Conservation (phyloP, 2,329 filamentous ascomycete species). For the Alternaria sp. region DNA sequence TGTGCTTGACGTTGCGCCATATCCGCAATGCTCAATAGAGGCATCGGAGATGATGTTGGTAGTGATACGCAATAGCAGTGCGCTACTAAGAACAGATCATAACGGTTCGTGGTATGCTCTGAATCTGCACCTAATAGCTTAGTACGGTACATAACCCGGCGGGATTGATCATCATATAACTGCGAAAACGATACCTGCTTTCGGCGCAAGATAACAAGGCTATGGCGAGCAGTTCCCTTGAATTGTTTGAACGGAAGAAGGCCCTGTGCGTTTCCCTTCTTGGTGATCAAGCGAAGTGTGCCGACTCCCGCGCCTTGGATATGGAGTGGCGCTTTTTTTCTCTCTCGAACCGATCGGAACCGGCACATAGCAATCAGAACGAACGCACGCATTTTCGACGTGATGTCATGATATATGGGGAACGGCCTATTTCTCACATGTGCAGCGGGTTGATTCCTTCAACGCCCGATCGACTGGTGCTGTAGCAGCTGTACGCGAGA, state of each 20-base stretch:
- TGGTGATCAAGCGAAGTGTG: conserved; percentile 25
- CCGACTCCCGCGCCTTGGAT: conserved; percentile 10
- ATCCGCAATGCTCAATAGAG: neutral
- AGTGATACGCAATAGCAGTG: neutral
- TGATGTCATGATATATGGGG: neutral
- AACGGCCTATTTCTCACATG: neutral
- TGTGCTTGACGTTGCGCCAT: neutral
- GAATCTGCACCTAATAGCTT: neutral
- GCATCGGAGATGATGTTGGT: neutral
- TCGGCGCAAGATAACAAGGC: neutral
- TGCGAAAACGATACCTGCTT: neutral
- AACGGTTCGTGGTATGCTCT: neutral
- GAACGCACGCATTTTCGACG: neutral
- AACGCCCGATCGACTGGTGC: conserved; percentile 8
- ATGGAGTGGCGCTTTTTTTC: neutral
- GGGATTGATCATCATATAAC: neutral
- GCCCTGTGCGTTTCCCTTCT: conserved; percentile 22
- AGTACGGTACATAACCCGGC: neutral
- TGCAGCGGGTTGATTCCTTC: neutral
- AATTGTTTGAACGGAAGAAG: conserved; percentile 6
- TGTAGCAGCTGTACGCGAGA: neutral
- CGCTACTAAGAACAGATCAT: neutral
- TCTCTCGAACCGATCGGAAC: conserved; percentile 7
- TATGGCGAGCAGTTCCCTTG: conserved; percentile 10
- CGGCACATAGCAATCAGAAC: neutral